Base-by-base conservation (phyloP, 169 alveolate genomes). In the Miamiensis avidus region DNA sequence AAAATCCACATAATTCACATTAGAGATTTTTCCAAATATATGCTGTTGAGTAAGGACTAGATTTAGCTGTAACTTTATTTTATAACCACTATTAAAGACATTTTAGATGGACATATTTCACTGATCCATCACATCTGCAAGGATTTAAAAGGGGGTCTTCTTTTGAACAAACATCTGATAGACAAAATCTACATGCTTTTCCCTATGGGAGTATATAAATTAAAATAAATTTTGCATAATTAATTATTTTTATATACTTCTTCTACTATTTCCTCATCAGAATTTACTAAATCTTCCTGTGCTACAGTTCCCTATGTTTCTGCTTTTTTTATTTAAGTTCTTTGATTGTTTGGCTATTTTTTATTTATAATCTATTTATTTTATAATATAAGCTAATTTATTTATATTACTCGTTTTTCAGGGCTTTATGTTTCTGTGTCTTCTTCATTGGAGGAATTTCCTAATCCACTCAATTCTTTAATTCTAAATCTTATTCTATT, bases 11-110 rank as follows among this genome's bases (percentile, higher is more conserved):
- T 72, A 87, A 34, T 82, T 87, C 91, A 72, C 91, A 87, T 69
- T 77, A 76, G 25, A 87, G 65, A 72, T 87, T 78, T 78, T 87
- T 87, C 91, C 91, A 87, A 65, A 77, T 34, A 74, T 87, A 87
- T 29, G 77, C 76, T 11, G 73, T 82, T 27, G 78, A 76, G 72
- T 76, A 74, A 29, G 69, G 82, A 29, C 84, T 87, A 28, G 49
- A 77, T 81, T 78, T 83, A 11, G 79, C 74, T 29, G 49, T 32
- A 27, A 78, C 34, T 79, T 85, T 85, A 34, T 82, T 74, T 88
- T 88, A 83, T 69, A 93, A 83, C 97, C 97, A 94, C 75, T 90
- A 89, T 87, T 91, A 92, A n/a, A 94, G 76, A 82, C 97, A 94
- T 74, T 84, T 76, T 64, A 91, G 82, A 84, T 94, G 97, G 25